These are phyloP conservation scores for Fraxinus paxiana DNA, from an alignment of 305 asterid species.

Conservation along the genomic window DNA sequence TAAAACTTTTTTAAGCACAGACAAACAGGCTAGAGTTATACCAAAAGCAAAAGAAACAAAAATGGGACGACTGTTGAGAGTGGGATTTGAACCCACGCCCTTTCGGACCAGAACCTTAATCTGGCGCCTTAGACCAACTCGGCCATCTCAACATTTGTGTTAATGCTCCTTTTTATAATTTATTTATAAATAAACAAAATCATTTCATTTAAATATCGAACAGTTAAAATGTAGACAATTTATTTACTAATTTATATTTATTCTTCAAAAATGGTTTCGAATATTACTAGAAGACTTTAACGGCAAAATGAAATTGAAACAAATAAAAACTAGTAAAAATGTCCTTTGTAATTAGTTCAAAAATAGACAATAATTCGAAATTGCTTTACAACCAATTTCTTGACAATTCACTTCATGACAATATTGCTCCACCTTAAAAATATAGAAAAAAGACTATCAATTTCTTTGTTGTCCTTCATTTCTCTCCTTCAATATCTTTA, in stretches of 20 bases:
- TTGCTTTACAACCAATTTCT: background rate
- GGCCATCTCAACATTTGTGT: slow-evolving; percentile 39
- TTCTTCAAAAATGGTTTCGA: background rate
- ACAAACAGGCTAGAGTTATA: background rate
- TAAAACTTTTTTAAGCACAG: background rate
- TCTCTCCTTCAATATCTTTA: slow-evolving; percentile 51
- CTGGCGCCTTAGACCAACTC: slow-evolving; percentile 84
- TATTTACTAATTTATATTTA: background rate
- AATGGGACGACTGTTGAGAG: slow-evolving; percentile 23
- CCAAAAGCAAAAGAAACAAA: background rate
- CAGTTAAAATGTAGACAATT: background rate
- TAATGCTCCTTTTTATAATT: too few relatives aligned
- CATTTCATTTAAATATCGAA: background rate
- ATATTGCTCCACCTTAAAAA: background rate
- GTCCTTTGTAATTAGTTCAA: background rate
- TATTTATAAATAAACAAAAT: background rate
- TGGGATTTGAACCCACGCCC: slow-evolving; percentile 64
- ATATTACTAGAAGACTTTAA: background rate
- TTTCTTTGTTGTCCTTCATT: slow-evolving; percentile 21
- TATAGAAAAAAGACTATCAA: background rate
- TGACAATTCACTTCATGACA: background rate
- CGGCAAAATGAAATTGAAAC: background rate
- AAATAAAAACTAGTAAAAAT: background rate
- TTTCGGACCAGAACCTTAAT: slow-evolving; percentile 72
- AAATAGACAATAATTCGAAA: background rate